Evolutionary conservation across 768 basidiomycete genomes (phyloP).

Genomic region (Leccinum incarnatum): DNA sequence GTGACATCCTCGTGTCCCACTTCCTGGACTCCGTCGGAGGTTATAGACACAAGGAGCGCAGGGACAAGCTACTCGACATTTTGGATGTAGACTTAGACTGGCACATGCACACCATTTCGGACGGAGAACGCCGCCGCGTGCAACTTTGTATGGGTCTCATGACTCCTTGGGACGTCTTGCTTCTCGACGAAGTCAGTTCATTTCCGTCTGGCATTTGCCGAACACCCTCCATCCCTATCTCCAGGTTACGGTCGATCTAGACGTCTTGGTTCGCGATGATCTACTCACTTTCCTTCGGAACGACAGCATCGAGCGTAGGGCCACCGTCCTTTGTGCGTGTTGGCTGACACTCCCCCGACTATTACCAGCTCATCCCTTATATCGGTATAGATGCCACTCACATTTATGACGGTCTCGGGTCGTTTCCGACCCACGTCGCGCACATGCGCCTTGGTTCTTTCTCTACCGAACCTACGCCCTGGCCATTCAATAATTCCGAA

Average conservation of each 20-base stretch:
- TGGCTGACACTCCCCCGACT: background rate
- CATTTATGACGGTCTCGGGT: conserved; percentile 88
- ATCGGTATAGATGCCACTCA: conserved; percentile 82
- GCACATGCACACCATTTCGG: conserved; percentile 95
- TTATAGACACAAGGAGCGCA: conserved; percentile 85
- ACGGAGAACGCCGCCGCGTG: conserved; percentile 90
- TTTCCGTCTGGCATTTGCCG: background rate
- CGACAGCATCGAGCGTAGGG: conserved; percentile 75
- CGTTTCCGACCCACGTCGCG: conserved; percentile 91
- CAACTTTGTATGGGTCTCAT: conserved; percentile 97
- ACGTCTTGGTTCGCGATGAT: conserved; percentile 90
- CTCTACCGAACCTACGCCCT: conserved; percentile 61
- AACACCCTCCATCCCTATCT: background rate
- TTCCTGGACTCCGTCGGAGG: conserved; percentile 99
- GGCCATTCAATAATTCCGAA: conserved; percentile 50
- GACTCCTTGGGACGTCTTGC: conserved; percentile 88
- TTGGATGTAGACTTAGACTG: conserved; percentile 94
- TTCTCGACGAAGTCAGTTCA: conserved; percentile 81
- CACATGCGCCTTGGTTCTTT: conserved; percentile 88
- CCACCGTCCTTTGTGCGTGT: conserved; percentile 81
- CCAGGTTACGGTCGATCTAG: conserved; percentile 94
- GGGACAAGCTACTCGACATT: conserved; percentile 84
- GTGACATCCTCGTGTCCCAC: conserved; percentile 87
- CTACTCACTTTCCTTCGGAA: conserved; percentile 83
- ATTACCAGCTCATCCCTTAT: conserved; percentile 7